Conservation (phyloP, 192 early-diverging fungal species). For the Irineochytrium annulatum region DNA sequence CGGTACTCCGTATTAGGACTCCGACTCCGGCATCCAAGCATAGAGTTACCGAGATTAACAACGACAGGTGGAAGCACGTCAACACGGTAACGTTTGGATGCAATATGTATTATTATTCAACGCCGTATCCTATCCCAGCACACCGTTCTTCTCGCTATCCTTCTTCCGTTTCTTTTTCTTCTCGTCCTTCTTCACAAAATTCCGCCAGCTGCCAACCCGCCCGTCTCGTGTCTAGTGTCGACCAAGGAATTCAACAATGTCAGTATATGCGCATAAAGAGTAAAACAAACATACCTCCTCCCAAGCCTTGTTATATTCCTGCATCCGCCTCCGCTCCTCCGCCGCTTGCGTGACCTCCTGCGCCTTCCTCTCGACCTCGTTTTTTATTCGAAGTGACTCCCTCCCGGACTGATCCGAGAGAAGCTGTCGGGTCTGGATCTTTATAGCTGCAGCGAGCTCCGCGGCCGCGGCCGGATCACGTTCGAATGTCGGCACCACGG, state of each 20-base stretch:
- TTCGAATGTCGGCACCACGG: background rate
- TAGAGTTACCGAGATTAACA: no score
- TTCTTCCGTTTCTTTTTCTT: constrained; percentile 42
- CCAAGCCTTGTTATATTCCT: constrained; percentile 45
- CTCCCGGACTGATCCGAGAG: constrained; percentile 29
- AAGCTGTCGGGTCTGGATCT: constrained; percentile 35
- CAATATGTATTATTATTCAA: no score
- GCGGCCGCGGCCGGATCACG: background rate
- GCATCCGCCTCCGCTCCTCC: constrained; percentile 39
- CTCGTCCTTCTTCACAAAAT: constrained; percentile 41
- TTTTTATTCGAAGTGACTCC: constrained; percentile 36
- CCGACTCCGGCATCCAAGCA: no score
- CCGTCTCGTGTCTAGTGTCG: constrained; percentile 47
- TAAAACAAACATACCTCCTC: constrained; percentile 26
- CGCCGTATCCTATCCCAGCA: constrained; percentile 29
- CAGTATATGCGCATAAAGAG: constrained; percentile 7
- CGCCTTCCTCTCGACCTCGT: constrained; percentile 43
- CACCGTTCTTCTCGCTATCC: constrained; percentile 13
- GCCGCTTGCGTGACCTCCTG: constrained; percentile 31
- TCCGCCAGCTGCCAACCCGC: constrained; percentile 45
- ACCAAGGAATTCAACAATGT: constrained; percentile 1
- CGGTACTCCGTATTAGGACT: no score
- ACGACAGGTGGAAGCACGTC: no score
- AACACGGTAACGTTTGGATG: no score
- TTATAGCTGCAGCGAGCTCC: constrained; percentile 20